Evolutionary conservation across 371 early-diverging fungal genomes (phyloP).

Genomic region (Smittium culicis): DNA sequence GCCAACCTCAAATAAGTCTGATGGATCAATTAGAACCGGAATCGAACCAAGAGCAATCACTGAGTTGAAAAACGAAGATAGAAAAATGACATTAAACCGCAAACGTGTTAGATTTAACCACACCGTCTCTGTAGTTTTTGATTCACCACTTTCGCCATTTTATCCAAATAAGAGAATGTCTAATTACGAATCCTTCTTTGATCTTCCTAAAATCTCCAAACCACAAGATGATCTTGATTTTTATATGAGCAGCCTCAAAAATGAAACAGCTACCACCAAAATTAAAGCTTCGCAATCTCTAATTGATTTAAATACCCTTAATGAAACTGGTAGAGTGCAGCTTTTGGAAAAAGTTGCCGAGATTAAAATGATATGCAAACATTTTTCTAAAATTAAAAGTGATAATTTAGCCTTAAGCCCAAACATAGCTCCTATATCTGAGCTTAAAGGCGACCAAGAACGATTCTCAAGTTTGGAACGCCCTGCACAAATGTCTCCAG

Average conservation of each 20-base stretch:
- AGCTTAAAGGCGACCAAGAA: no score
- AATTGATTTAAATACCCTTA: background rate
- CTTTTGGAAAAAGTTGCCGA: background rate
- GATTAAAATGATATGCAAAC: background rate
- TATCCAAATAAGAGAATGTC: background rate
- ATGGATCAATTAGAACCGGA: background rate
- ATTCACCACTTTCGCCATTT: slow-evolving; percentile 5
- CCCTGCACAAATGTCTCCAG: no score
- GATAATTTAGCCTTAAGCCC: background rate
- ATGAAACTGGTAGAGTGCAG: background rate
- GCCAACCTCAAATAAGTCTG: background rate
- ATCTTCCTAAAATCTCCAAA: background rate
- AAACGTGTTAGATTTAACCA: slow-evolving; percentile 5
- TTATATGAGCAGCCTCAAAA: background rate
- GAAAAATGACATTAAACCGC: background rate
- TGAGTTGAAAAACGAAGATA: background rate
- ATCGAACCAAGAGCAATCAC: background rate
- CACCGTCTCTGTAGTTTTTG: slow-evolving; percentile 9
- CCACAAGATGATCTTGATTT: background rate
- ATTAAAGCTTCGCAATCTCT: background rate
- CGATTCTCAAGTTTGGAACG: no score
- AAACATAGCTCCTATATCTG: no score
- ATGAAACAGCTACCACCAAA: background rate
- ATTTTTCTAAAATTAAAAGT: background rate
- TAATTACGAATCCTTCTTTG: background rate